Conservation (phyloP, 2,329 filamentous ascomycete genomes). For the Arachnopeziza araneosa region DNA sequence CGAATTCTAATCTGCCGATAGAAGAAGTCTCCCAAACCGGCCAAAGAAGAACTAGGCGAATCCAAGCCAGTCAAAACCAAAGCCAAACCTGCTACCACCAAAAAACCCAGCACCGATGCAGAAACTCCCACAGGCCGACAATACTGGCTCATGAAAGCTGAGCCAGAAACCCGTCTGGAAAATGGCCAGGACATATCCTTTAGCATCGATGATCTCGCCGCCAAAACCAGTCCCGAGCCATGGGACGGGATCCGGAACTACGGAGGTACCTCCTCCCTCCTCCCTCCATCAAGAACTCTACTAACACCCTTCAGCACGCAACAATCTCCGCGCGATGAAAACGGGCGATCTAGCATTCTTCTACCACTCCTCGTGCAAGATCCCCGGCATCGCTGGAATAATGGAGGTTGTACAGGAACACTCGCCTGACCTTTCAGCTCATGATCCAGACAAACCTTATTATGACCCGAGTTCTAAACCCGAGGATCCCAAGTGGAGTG, state of each 20-base stretch:
- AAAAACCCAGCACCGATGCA: neutral
- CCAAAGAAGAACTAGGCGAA: too few relatives aligned
- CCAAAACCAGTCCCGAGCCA: conserved; percentile 69
- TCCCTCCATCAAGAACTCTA: conserved; percentile 25
- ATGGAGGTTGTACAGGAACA: conserved; percentile 88
- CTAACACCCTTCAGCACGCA: conserved; percentile 52
- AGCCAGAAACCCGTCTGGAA: conserved; percentile 81
- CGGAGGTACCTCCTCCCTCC: neutral
- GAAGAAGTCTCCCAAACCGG: conserved; percentile 1
- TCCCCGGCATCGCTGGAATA: conserved; percentile 77
- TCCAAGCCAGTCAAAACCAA: conserved; percentile 2
- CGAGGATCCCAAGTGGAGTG: conserved; percentile 72
- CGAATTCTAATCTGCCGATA: neutral
- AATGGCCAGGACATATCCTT: conserved; percentile 87
- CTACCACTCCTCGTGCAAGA: conserved; percentile 92
- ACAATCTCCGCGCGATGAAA: conserved; percentile 88
- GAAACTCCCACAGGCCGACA: conserved; percentile 29
- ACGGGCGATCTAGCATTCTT: conserved; percentile 91
- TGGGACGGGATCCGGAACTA: conserved; percentile 67
- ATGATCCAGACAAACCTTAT: conserved; percentile 69
- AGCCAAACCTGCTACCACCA: conserved; percentile 6
- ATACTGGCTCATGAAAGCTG: conserved; percentile 82
- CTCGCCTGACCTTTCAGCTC: conserved; percentile 65
- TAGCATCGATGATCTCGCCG: conserved; percentile 83
- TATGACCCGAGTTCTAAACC: conserved; percentile 73